These are phyloP conservation scores for Thielaviopsis musarum DNA, from an alignment of 2,329 filamentous ascomycete species.

Conservation along the genomic window DNA sequence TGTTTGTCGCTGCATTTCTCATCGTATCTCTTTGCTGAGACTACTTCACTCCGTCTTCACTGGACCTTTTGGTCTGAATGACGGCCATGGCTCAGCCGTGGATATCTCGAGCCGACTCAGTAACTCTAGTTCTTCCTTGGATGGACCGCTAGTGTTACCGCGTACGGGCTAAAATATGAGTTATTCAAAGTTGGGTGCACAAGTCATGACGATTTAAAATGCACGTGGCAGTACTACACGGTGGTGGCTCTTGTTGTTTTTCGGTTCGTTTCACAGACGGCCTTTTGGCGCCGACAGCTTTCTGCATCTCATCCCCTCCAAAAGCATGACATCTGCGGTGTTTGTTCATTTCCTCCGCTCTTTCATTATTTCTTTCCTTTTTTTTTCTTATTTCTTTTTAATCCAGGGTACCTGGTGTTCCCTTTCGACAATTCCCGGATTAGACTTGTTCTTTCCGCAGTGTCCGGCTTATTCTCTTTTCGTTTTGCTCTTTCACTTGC, in stretches of 20 bases:
- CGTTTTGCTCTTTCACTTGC: neutral
- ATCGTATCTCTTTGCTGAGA: too few relatives aligned
- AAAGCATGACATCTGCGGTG: too few relatives aligned
- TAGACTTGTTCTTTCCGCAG: neutral
- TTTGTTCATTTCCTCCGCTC: neutral
- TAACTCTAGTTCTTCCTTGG: neutral
- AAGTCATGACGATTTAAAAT: neutral
- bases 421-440: neutral
- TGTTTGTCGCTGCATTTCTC: neutral
- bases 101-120: neutral
- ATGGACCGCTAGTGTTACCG: neutral
- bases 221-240: neutral
- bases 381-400: neutral
- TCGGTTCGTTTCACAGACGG: too few relatives aligned
- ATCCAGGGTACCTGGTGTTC: neutral
- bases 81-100: neutral
- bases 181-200: neutral
- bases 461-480: neutral
- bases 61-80: neutral
- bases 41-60: too few relatives aligned
- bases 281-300: too few relatives aligned
- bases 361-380: neutral
- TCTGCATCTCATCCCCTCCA: too few relatives aligned
- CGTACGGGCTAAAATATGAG: neutral
- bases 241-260: neutral